These are phyloP conservation scores for Yarrowia sp. DNA, from an alignment of 805 yeast genomes.

Conservation along the genomic window DNA sequence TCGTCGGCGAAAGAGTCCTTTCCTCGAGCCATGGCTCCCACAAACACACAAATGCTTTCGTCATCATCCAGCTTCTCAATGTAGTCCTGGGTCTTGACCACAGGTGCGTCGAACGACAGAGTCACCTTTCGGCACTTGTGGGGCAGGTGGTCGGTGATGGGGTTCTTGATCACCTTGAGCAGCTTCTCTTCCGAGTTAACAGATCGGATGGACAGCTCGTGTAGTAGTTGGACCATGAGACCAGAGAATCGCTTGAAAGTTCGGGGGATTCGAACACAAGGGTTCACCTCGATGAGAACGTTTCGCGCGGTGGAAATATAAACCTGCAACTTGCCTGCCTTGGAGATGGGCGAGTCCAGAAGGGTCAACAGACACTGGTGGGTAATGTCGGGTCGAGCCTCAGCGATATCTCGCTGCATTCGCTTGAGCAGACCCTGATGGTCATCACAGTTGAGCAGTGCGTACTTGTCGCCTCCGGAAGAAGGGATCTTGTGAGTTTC, in stretches of 20 bases:
- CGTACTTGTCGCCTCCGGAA: conserved; percentile 87
- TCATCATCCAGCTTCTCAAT: conserved; percentile 74
- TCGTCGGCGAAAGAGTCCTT: conserved; percentile 97
- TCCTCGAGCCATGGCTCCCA: conserved; percentile 99
- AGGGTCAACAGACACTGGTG: conserved; percentile 94
- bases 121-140: conserved; percentile 93
- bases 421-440: conserved; percentile 93
- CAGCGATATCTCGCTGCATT: conserved; percentile 96
- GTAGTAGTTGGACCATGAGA: conserved; percentile 93
- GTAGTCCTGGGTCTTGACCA: conserved; percentile 83
- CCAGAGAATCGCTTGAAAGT: conserved; percentile 98
- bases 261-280: conserved; percentile 94
- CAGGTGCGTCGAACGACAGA: conserved; percentile 86
- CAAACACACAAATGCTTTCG: conserved; percentile 95
- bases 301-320: conserved; percentile 95
- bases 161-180: conserved; percentile 91
- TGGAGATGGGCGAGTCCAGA: conserved; percentile 95
- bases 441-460: conserved; percentile 93
- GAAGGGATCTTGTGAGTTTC: conserved; percentile 85
- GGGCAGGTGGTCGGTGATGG: conserved; percentile 94
- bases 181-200: conserved; percentile 94
- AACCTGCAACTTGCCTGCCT: conserved; percentile 95
- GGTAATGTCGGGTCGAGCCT: conserved; percentile 98
- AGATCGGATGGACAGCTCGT: conserved; percentile 86
- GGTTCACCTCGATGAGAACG: conserved; percentile 91